A percentile compares a stretch with the other conserved stretches of the same genome.
Conservation (phyloP, 2,329 filamentous ascomycete species). For the Diaporthe citriasiana region DNA sequence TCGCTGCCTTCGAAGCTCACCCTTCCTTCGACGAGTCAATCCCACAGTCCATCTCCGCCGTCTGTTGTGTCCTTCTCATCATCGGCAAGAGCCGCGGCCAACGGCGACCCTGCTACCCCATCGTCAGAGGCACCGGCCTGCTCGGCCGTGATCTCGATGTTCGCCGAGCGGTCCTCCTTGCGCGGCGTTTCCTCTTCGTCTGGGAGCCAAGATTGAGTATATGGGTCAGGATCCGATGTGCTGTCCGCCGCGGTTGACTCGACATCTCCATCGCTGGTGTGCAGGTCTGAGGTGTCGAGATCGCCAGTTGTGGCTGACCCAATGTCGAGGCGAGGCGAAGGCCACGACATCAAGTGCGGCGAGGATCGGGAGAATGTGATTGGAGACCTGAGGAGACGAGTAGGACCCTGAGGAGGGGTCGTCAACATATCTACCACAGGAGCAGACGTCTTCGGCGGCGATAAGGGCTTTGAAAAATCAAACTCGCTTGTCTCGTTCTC, state of each 20-base stretch:
- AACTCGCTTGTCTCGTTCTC: constrained; percentile 37
- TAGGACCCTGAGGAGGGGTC: neutral
- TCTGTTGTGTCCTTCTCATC: constrained; percentile 40
- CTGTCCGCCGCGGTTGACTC: constrained; percentile 42
- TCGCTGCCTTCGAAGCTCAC: constrained; percentile 39
- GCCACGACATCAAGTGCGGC: constrained; percentile 26
- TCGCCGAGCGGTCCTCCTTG: constrained; percentile 9
- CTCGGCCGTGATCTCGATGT: constrained; percentile 16
- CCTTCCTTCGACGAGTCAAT: constrained; percentile 41
- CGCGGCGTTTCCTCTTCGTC: constrained; percentile 4
- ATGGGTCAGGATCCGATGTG: constrained; percentile 41
- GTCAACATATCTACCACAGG: neutral
- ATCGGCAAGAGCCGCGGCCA: constrained; percentile 38
- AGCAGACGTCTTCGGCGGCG: constrained; percentile 6
- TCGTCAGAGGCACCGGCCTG: constrained; percentile 20
- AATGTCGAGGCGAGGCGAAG: constrained; percentile 37
- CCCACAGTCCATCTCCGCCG: constrained; percentile 37
- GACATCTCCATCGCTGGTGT: constrained; percentile 41
- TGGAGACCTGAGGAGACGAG: constrained; percentile 20
- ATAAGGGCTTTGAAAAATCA: constrained; percentile 46
- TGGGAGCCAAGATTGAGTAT: constrained; percentile 26
- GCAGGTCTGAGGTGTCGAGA: constrained; percentile 36
- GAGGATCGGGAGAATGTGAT: constrained; percentile 31
- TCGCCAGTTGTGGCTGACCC: constrained; percentile 42
- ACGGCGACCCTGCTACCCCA: constrained; percentile 11